Percentiles rank a stretch among this genome's conserved stretches.
Conservation (phyloP, 768 basidiomycete species). For the Lactifluus subvellereus region DNA sequence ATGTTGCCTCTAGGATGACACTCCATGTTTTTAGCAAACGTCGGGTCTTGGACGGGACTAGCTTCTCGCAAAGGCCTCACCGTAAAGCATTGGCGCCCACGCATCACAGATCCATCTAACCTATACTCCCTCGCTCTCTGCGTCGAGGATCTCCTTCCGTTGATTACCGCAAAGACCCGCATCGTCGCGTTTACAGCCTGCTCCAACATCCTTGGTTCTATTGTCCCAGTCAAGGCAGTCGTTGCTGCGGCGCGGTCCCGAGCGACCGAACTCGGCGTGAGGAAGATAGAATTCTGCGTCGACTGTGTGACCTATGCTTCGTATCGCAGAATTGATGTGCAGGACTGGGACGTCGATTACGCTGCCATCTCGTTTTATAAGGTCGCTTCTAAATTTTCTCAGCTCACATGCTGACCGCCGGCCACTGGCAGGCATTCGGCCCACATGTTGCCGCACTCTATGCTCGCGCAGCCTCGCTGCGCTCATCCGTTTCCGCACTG, state of each 20-base stretch:
- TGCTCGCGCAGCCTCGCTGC: conserved; percentile 44
- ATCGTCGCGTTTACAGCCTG: conserved; percentile 69
- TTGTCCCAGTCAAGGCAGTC: conserved; percentile 55
- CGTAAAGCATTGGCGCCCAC: conserved; percentile 55
- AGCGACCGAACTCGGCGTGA: conserved; percentile 48
- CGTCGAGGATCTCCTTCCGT: conserved; percentile 50
- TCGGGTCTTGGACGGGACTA: conserved; percentile 70
- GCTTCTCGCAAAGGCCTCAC: conserved; percentile 50
- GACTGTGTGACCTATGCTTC: conserved; percentile 81
- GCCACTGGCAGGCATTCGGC: conserved; percentile 54
- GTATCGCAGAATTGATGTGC: conserved; percentile 64
- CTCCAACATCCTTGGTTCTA: conserved; percentile 68
- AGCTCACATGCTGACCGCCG: too few species aligned
- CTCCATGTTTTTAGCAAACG: conserved; percentile 44
- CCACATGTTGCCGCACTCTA: conserved; percentile 67
- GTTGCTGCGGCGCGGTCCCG: conserved; percentile 45
- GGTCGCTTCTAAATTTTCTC: conserved; percentile 34
- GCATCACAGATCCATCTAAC: conserved; percentile 41
- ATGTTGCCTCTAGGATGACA: not conserved
- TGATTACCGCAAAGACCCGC: conserved; percentile 60
- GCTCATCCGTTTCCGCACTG: conserved; percentile 48
- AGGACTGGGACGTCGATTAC: conserved; percentile 73
- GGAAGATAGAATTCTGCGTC: conserved; percentile 59
- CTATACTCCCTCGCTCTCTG: conserved; percentile 59
- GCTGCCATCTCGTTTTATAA: conserved; percentile 71